Percentiles rank a stretch among this genome's conserved stretches.
These are phyloP conservation scores for Guadua angustifolia DNA, from an alignment of 176 grass and related monocot species.

Conservation along the genomic window DNA sequence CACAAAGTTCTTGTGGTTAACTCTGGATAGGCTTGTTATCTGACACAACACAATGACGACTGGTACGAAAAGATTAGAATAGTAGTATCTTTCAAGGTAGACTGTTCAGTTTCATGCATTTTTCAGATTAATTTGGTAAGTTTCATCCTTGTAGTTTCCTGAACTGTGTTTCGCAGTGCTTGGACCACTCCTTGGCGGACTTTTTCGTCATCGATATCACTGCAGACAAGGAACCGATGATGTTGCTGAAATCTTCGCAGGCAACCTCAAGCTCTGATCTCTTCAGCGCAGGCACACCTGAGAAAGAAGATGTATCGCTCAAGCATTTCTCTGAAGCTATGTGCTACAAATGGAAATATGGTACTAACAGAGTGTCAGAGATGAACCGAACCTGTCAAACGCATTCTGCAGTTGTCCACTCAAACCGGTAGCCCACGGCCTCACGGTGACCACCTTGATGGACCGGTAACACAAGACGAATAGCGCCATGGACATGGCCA, in stretches of 20 bases:
- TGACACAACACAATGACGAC: slow-evolving; percentile 35
- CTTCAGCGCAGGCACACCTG: slow-evolving; percentile 71
- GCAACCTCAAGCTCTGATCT: slow-evolving; percentile 70
- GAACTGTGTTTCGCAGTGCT: slow-evolving; percentile 68
- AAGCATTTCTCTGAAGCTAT: not conserved
- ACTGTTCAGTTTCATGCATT: not conserved
- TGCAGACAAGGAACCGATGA: slow-evolving; percentile 68
- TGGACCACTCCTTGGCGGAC: slow-evolving; percentile 72
- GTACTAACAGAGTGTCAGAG: not conserved
- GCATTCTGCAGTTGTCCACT: slow-evolving; percentile 79
- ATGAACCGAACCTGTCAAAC: slow-evolving; percentile 56
- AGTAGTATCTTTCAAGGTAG: too few relatives aligned
- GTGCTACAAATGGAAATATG: not conserved
- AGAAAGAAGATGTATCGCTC: not conserved
- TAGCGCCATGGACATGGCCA: slow-evolving; percentile 33
- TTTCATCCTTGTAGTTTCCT: slow-evolving; percentile 48
- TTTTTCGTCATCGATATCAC: slow-evolving; percentile 64
- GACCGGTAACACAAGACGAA: slow-evolving; percentile 51
- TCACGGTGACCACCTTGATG: slow-evolving; percentile 66
- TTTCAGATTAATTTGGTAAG: not conserved
- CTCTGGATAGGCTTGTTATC: slow-evolving; percentile 71
- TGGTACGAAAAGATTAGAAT: not conserved
- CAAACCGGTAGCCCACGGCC: slow-evolving; percentile 67
- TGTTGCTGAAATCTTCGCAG: slow-evolving; percentile 90
- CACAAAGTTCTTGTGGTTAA: slow-evolving; percentile 93